These are phyloP conservation scores for Sparassis latifolia DNA, from an alignment of 1,284 basidiomycete species.

Conservation along the genomic window DNA sequence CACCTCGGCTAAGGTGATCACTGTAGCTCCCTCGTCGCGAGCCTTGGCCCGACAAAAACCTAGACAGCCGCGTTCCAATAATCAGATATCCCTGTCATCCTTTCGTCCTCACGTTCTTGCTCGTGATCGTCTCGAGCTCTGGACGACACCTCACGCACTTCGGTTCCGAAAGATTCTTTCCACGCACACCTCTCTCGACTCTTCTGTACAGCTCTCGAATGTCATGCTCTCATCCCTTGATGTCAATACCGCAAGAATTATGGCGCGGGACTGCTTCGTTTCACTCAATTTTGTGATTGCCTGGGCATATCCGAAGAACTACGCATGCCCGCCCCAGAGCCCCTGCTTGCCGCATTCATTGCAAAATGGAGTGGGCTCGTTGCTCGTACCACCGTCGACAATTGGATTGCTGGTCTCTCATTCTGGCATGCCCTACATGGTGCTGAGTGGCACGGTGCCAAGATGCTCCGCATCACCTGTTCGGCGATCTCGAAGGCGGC, in stretches of 20 bases:
- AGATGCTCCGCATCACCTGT: not conserved
- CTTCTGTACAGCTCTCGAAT: not conserved
- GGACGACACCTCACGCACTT: no score
- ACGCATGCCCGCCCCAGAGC: not conserved
- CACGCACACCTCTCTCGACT: not conserved
- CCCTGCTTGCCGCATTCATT: not conserved
- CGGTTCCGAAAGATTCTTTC: no score
- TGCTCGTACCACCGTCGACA: not conserved
- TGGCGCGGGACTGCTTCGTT: not conserved
- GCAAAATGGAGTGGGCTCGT: not conserved
- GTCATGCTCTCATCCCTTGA: not conserved
- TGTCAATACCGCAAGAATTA: not conserved
- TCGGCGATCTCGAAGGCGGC: not conserved
- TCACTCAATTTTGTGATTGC: not conserved
- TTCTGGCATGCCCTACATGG: not conserved
- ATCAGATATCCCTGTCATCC: no score
- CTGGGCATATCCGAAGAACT: not conserved
- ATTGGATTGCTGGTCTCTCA: not conserved
- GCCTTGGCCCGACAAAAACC: no score
- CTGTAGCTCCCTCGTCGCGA: no score
- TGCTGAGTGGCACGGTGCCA: not conserved
- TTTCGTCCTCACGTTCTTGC: no score
- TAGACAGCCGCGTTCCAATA: no score
- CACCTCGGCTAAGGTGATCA: no score
- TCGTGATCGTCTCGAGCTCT: no score